phyloP scores from a whole-genome alignment of 495 filamentous ascomycete species.

The Daldinia grandis region DNA sequence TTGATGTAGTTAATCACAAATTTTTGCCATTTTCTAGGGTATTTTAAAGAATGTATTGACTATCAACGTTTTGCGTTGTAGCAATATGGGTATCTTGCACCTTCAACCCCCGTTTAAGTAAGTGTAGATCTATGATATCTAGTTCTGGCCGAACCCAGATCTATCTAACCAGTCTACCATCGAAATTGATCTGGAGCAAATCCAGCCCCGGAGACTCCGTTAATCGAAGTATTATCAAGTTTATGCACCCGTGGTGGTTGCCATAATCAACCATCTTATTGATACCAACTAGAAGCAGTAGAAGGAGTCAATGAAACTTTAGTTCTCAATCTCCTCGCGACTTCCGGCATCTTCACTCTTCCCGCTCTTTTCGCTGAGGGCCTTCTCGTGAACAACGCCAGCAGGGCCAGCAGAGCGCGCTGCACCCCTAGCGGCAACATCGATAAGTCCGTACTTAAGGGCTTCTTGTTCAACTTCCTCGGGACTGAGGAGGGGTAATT shows the following conservation, averaged over 20 bases:
- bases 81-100: neutral
- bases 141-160: neutral
- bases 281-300: constrained; percentile 16
- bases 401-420: constrained; percentile 24
- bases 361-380: constrained; percentile 37
- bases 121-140: constrained; percentile 7
- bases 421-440: constrained; percentile 41
- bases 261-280: constrained; percentile 6
- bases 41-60: constrained; percentile 1
- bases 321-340: constrained; percentile 39
- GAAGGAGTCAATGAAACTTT: constrained; percentile 10
- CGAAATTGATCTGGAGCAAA: neutral
- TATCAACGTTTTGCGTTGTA: neutral
- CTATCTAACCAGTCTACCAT: constrained; percentile 1
- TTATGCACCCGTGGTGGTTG: neutral
- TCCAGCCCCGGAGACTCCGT: neutral
- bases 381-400: constrained; percentile 37
- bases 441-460: constrained; percentile 66
- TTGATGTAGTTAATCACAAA: neutral
- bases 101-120: neutral
- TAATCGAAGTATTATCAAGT: neutral
- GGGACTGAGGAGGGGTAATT: constrained; percentile 71
- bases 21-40: neutral
- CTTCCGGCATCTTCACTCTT: constrained; percentile 39
- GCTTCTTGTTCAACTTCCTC: constrained; percentile 71